A percentile compares a stretch with the other conserved stretches of the same genome.
Evolutionary conservation across 2,329 filamentous ascomycete species (phyloP).

Genomic region (Ambrosiella beaveri): DNA sequence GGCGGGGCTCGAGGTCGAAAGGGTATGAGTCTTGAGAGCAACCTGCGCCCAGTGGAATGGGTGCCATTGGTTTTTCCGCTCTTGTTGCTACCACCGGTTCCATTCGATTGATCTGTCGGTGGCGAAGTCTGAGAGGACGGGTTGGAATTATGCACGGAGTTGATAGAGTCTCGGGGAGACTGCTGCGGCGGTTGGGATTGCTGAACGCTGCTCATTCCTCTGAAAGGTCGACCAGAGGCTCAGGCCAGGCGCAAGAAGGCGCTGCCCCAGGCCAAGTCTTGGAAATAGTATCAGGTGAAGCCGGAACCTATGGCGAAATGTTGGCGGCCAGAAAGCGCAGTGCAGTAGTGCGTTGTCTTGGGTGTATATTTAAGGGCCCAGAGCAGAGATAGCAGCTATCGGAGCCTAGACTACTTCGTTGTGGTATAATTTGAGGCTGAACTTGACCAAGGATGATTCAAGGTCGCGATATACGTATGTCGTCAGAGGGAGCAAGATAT

Average conservation of each 20-base stretch:
- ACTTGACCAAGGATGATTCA: no score
- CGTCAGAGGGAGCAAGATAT: no score
- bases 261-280: constrained; percentile 13
- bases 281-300: constrained; percentile 2
- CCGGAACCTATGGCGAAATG: not conserved
- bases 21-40: constrained; percentile 37
- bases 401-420: no score
- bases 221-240: constrained; percentile 9
- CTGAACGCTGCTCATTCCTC: constrained; percentile 11
- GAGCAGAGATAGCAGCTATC: no score
- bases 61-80: not conserved
- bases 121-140: not conserved
- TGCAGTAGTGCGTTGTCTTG: not conserved
- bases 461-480: no score
- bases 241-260: constrained; percentile 12
- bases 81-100: not conserved
- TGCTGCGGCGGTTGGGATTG: constrained; percentile 8
- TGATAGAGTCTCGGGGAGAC: constrained; percentile 9
- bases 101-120: not conserved
- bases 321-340: not conserved
- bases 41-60: constrained; percentile 13
- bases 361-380: not conserved
- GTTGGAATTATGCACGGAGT: not conserved
- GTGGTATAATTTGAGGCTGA: no score
- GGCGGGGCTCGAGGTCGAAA: constrained; percentile 43